phyloP scores from a whole-genome alignment of 805 yeast genomes.

The Wickerhamiella occidentalis region DNA sequence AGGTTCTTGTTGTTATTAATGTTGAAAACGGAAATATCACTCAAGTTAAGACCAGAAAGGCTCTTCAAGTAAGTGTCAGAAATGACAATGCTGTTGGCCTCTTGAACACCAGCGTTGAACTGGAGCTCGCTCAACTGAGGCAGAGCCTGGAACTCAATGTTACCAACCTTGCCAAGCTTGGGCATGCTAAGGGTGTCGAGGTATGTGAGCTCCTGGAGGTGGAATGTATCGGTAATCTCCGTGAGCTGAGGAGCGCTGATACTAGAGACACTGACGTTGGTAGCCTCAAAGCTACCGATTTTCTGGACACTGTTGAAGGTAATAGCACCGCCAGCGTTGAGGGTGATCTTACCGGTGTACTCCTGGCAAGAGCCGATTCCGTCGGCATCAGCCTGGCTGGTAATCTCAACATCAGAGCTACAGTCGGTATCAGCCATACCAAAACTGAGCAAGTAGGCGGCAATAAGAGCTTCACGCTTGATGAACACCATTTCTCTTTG shows the following conservation, averaged over 20 bases:
- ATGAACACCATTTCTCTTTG: conserved; percentile 12
- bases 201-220: conserved; percentile 50
- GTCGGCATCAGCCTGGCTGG: conserved; percentile 71
- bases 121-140: conserved; percentile 68
- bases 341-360: conserved; percentile 64
- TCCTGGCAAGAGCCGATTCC: conserved; percentile 59
- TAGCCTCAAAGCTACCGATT: conserved; percentile 62
- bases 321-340: conserved; percentile 47
- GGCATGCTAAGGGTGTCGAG: conserved; percentile 64
- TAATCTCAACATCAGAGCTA: conserved; percentile 48
- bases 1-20: conserved; percentile 85
- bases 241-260: conserved; percentile 71
- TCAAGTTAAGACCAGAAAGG: conserved; percentile 31
- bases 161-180: conserved; percentile 66
- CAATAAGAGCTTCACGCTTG: conserved; percentile 14
- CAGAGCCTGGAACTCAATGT: conserved; percentile 67
- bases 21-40: conserved; percentile 33
- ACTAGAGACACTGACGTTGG: conserved; percentile 45
- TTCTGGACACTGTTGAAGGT: conserved; percentile 58
- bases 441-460: conserved; percentile 16
- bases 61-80: conserved; percentile 33
- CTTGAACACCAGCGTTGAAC: conserved; percentile 57
- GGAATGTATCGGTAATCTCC: conserved; percentile 60
- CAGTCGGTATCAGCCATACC: conserved; percentile 14
- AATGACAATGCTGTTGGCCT: conserved; percentile 52